A percentile compares a stretch with the other conserved stretches of the same genome.
Conservation (phyloP, 306 rosid genomes). For the Prunus mira region DNA sequence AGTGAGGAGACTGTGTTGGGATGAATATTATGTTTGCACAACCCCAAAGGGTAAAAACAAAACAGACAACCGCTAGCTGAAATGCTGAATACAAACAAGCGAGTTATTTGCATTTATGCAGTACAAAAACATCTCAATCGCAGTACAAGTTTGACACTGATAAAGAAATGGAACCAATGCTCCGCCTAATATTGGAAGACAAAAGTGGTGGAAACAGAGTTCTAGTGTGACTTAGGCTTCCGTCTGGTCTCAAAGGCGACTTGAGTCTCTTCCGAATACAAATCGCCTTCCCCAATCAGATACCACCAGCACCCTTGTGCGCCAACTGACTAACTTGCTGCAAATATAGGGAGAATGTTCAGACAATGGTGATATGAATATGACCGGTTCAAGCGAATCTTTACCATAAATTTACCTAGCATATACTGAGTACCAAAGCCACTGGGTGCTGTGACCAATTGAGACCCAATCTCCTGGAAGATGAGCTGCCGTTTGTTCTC, state of each 20-base stretch:
- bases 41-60: too few relatives aligned
- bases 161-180: background rate
- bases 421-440: conserved; percentile 89
- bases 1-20: too few relatives aligned
- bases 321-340: conserved; percentile 94
- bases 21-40: too few relatives aligned
- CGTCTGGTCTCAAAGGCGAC: conserved; percentile 37
- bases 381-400: background rate
- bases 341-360: background rate
- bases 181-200: background rate
- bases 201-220: background rate
- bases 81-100: background rate
- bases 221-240: background rate
- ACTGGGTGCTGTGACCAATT: conserved; percentile 66
- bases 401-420: conserved; percentile 42
- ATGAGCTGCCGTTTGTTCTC: conserved; percentile 81
- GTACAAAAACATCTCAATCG: background rate
- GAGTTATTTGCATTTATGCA: background rate
- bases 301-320: conserved; percentile 68
- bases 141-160: background rate
- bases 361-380: background rate
- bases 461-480: conserved; percentile 93
- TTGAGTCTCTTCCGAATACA: conserved; percentile 73
- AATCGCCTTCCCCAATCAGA: conserved; percentile 74
- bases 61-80: background rate